These are phyloP conservation scores for Tetracentron sinense DNA, from an alignment of 164 flowering plant species.

Conservation along the genomic window DNA sequence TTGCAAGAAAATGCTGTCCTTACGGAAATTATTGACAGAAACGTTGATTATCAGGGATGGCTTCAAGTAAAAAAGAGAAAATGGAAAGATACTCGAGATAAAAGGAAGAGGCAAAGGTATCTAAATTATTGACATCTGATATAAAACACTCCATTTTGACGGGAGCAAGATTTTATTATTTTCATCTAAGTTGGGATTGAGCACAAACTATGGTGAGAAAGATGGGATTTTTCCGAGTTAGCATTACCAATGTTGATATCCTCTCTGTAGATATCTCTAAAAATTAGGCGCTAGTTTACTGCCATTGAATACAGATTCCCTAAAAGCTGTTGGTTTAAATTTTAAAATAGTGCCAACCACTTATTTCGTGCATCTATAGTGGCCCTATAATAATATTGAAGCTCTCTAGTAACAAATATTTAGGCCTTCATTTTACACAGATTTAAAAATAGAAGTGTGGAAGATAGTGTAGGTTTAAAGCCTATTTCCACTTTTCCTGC, in stretches of 20 bases:
- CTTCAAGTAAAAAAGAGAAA: slow-evolving; percentile 81
- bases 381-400: background rate
- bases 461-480: background rate
- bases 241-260: background rate
- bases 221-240: background rate
- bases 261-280: background rate
- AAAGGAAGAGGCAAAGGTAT: slow-evolving; percentile 78
- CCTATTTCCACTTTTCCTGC: background rate
- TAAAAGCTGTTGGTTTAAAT: background rate
- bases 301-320: background rate
- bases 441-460: background rate
- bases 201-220: background rate
- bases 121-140: background rate
- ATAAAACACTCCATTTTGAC: background rate
- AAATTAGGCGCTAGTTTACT: background rate
- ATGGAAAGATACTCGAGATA: slow-evolving; percentile 76
- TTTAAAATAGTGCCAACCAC: background rate
- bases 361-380: background rate
- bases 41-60: slow-evolving; percentile 90
- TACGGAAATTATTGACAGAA: slow-evolving; percentile 53
- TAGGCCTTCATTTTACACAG: background rate
- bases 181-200: too few species aligned
- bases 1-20: slow-evolving; percentile 17
- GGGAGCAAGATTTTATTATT: background rate
- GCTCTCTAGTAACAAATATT: background rate